Conservation (phyloP, 2,329 filamentous ascomycete species). For the Pezicula rhizophila region DNA sequence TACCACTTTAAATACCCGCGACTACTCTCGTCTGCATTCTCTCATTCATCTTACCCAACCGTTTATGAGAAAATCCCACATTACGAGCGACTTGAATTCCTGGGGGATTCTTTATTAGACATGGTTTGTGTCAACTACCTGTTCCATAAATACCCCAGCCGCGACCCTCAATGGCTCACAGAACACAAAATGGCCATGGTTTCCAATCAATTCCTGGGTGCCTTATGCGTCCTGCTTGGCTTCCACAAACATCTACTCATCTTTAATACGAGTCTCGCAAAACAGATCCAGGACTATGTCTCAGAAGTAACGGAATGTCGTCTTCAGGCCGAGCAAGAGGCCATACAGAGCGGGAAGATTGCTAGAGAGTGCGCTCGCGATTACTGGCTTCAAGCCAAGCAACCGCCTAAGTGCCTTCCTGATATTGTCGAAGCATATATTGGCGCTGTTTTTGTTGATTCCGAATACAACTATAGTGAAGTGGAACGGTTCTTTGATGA, state of each 20-base stretch:
- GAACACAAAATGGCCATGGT: slow-evolving; percentile 99
- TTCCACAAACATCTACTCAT: slow-evolving; percentile 69
- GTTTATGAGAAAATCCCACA: slow-evolving; percentile 73
- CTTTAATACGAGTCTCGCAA: slow-evolving; percentile 39
- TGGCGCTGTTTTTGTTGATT: slow-evolving; percentile 88
- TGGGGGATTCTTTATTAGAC: slow-evolving; percentile 84
- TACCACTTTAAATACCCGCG: slow-evolving; percentile 70
- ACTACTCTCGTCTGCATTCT: slow-evolving; percentile 77
- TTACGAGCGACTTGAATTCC: slow-evolving; percentile 88
- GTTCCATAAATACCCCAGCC: slow-evolving; percentile 68
- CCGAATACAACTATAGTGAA: slow-evolving; percentile 66
- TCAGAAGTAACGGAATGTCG: slow-evolving; percentile 50
- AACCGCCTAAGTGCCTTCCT: slow-evolving; percentile 69
- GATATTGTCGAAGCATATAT: slow-evolving; percentile 87
- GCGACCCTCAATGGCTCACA: slow-evolving; percentile 92
- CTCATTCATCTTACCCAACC: slow-evolving; percentile 75
- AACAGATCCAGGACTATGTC: slow-evolving; percentile 48
- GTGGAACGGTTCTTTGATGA: slow-evolving; percentile 73
- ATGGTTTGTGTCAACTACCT: slow-evolving; percentile 79
- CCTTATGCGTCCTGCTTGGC: slow-evolving; percentile 69
- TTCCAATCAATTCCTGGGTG: slow-evolving; percentile 88
- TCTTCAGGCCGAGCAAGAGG: slow-evolving; percentile 29
- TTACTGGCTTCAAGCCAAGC: slow-evolving; percentile 61
- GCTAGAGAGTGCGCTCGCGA: slow-evolving; percentile 44
- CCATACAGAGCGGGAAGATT: slow-evolving; percentile 27